Base-by-base conservation (phyloP, 306 rosid genomes). In the Cercis canadensis region DNA sequence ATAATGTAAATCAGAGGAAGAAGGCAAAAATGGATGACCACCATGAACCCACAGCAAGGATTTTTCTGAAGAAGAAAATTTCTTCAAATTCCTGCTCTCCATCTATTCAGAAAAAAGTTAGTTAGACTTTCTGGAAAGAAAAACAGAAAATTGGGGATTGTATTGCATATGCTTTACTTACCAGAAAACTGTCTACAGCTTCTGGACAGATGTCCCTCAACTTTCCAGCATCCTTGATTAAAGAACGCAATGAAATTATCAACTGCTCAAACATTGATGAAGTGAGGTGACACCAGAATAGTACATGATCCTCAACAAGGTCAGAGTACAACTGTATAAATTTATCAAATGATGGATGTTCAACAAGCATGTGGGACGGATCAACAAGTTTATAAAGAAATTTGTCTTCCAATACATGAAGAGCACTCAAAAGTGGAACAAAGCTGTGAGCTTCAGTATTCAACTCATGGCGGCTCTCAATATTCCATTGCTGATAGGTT, bases 1-100 rank as follows among this genome's bases (percentile, higher is more conserved):
- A 37, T 75, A 46, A 80, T 83, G 83, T 72, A 94, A 64, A 70
- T 63, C 70, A 72, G 87, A 73, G 17, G 92, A 84, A 40, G 83
- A 54, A 5, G 98, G 94, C 77, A 84, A 71, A 66, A 74, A 43
- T 13, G 98, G 98, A 80, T 90, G 96, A 74, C 98, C 98, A 39
- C 98, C 97, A 84, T 90, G 80, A 69, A 74, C 62, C 98, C 98
- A 94, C 16, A 94, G 72, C 84, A 94, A 74, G 43, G 97, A 80
- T 75, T 87, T 87, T 69, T 88, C 96, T 0, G 77, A 77, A 17
- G 69, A 68, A 50, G 83, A 77, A 54, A 78, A 65, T 33, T 21
- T 69, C 36, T 81, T 72, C 68, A 85, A 77, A 5, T 72, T 86
- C 69, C 65, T 34, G 83, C 85, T 75, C 83, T 84, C 80, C 78